These are phyloP conservation scores for Rutstroemia sydowiana DNA, from an alignment of 2,329 filamentous ascomycete genomes.

Conservation along the genomic window DNA sequence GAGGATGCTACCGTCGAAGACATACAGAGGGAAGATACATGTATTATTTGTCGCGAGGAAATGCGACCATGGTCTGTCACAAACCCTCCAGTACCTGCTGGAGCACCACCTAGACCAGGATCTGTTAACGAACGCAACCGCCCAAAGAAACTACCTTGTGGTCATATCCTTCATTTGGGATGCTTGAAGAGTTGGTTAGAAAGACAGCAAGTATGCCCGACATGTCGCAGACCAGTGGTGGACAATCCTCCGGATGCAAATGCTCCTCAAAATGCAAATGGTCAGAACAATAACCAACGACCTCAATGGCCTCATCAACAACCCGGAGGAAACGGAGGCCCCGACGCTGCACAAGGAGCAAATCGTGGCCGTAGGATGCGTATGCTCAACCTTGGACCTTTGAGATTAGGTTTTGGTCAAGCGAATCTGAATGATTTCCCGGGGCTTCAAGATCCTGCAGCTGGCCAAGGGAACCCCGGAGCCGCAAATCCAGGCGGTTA, in stretches of 20 bases:
- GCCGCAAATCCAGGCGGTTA: constrained; percentile 26
- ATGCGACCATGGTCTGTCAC: constrained; percentile 70
- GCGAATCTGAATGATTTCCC: constrained; percentile 60
- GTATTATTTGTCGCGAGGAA: constrained; percentile 94
- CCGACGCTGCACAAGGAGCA: constrained; percentile 30
- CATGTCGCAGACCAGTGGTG: constrained; percentile 77
- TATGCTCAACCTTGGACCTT: constrained; percentile 66
- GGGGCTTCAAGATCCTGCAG: constrained; percentile 45
- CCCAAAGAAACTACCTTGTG: constrained; percentile 93
- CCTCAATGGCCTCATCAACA: constrained; percentile 27
- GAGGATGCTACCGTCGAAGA: constrained; percentile 86
- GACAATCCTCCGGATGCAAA: constrained; percentile 33
- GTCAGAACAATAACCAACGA: constrained; percentile 22
- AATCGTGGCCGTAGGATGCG: constrained; percentile 39
- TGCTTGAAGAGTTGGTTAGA: constrained; percentile 97
- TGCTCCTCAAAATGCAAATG: constrained; percentile 20
- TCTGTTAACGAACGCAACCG: constrained; percentile 72
- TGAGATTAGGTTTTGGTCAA: constrained; percentile 65
- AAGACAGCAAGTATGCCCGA: constrained; percentile 93
- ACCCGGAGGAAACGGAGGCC: no score
- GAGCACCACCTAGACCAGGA: constrained; percentile 21
- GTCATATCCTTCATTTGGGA: constrained; percentile 88
- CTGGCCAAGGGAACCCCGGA: constrained; percentile 29
- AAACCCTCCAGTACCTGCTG: constrained; percentile 38
- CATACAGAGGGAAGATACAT: constrained; percentile 78